Evolutionary conservation across 2,329 filamentous ascomycete species (phyloP), one percentile per base, ranked within the genome.

Genomic region (Arthrobotrys musiformis): DNA sequence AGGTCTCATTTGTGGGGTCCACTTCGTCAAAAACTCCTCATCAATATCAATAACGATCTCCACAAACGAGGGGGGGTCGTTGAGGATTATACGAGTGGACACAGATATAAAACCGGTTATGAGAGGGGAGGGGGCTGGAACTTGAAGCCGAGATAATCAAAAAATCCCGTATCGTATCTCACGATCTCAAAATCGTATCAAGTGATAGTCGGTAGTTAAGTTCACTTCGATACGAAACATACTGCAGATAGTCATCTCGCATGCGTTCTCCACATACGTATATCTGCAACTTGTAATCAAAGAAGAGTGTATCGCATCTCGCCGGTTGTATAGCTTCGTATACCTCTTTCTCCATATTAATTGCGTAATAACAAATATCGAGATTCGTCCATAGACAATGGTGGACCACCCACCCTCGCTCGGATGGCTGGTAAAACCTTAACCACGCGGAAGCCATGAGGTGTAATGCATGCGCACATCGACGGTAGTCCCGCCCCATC

Each of bases 151-250:
- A 56, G 50, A 56, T 22, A 56, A 56, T 52, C 26, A n/a, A n/a
- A n/a, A n/a, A n/a, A n/a, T n/a, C n/a, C n/a, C n/a, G 24, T 19
- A 42, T 42, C 40, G 40, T 42, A 42, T 42, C 40, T 15, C 17
- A 56, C n/a, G n/a, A n/a, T n/a, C n/a, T n/a, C n/a, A n/a, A n/a
- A n/a, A 52, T 30, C n/a, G 30, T 58, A 58, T 58, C 54, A 58
- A 58, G 30, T 58, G 54, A 58, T 58, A 58, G 54, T 58, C 54
- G 54, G 54, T 58, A 33, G 30, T 37, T 58, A n/a, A n/a, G n/a
- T n/a, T 33, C 33, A 26, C 19, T 24, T 19, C 7, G 30, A 58
- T 58, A 58, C 54, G 54, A 58, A 56, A 15, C 15, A 2, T 35
- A 33, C 6, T 35, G 26, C 17, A 56, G n/a, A 15, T 26, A 52